These are phyloP conservation scores for Podila epicladia DNA, from an alignment of 192 early-diverging fungal species.

Conservation along the genomic window DNA sequence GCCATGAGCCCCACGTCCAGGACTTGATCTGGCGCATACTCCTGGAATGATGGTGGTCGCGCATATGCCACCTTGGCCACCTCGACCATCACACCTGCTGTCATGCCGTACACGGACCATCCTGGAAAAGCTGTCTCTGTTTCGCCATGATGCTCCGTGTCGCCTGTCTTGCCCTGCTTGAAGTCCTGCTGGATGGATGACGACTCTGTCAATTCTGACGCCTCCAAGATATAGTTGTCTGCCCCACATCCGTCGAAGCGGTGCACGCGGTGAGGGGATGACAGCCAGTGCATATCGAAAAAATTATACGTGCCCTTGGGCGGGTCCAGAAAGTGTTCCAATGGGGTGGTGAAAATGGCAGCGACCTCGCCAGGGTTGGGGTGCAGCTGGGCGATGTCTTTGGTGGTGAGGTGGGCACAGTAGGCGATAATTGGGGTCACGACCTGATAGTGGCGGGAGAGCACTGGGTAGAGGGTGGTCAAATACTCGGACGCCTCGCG, in stretches of 20 bases:
- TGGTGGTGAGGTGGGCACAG: conserved; percentile 24
- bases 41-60: conserved; percentile 20
- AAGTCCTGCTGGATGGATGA: neutral
- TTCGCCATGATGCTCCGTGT: neutral
- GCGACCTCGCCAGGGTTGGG: conserved; percentile 43
- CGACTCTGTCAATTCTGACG: neutral
- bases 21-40: conserved; percentile 17
- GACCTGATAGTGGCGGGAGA: conserved; percentile 36
- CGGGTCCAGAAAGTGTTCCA: conserved; percentile 22
- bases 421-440: conserved; percentile 36
- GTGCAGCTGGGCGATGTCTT: conserved; percentile 10
- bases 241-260: conserved; percentile 25
- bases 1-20: neutral
- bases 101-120: conserved; percentile 42
- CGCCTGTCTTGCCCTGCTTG: neutral
- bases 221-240: conserved; percentile 7
- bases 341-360: conserved; percentile 28
- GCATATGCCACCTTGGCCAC: conserved; percentile 27
- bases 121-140: neutral
- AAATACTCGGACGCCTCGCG: conserved; percentile 2
- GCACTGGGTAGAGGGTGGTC: conserved; percentile 4
- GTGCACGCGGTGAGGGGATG: conserved; percentile 13
- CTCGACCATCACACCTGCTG: conserved; percentile 30
- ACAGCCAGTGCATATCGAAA: conserved; percentile 32
- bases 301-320: conserved; percentile 2